These are phyloP conservation scores for Thermochaetoides dissita DNA, from an alignment of 2,329 filamentous ascomycete species.

Conservation along the genomic window DNA sequence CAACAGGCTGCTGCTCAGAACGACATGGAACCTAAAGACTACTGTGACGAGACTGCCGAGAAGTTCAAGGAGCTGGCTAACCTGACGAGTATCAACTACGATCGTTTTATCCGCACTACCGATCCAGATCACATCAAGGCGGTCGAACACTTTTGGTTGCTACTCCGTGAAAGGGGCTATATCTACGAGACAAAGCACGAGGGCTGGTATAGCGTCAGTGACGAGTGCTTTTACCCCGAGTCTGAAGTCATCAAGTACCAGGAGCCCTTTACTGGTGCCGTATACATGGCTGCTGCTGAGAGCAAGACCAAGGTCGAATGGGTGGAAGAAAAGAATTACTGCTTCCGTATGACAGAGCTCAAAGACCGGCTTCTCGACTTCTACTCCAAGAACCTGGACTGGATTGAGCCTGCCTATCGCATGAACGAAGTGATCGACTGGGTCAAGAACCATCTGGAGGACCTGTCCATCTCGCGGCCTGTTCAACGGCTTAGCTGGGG, in stretches of 20 bases:
- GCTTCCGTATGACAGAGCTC: slow-evolving; percentile 79
- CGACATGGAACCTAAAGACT: slow-evolving; percentile 59
- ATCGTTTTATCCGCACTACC: slow-evolving; percentile 88
- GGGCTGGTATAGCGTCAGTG: slow-evolving; percentile 93
- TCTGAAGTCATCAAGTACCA: slow-evolving; percentile 58
- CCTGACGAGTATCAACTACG: slow-evolving; percentile 55
- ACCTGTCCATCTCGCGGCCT: slow-evolving; percentile 81
- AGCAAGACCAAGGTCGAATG: slow-evolving; percentile 90
- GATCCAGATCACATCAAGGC: slow-evolving; percentile 68
- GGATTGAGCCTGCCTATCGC: slow-evolving; percentile 57
- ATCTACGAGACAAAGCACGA: slow-evolving; percentile 79
- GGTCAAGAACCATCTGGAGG: slow-evolving; percentile 64
- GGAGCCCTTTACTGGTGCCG: slow-evolving; percentile 68
- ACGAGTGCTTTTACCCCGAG: slow-evolving; percentile 89
- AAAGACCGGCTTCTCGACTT: slow-evolving; percentile 65
- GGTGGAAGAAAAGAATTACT: slow-evolving; percentile 86
- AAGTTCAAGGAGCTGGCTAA: slow-evolving; percentile 65
- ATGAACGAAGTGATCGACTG: slow-evolving; percentile 68
- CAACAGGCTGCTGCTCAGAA: slow-evolving; percentile 69
- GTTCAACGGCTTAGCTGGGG: slow-evolving; percentile 70
- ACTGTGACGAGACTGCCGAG: slow-evolving; percentile 73
- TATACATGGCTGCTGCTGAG: slow-evolving; percentile 70
- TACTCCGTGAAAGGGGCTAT: slow-evolving; percentile 59
- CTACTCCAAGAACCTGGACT: slow-evolving; percentile 63
- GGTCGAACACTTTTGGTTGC: slow-evolving; percentile 79